Conservation (phyloP, 345 rosid species). For the Rubroshorea leprosula region DNA sequence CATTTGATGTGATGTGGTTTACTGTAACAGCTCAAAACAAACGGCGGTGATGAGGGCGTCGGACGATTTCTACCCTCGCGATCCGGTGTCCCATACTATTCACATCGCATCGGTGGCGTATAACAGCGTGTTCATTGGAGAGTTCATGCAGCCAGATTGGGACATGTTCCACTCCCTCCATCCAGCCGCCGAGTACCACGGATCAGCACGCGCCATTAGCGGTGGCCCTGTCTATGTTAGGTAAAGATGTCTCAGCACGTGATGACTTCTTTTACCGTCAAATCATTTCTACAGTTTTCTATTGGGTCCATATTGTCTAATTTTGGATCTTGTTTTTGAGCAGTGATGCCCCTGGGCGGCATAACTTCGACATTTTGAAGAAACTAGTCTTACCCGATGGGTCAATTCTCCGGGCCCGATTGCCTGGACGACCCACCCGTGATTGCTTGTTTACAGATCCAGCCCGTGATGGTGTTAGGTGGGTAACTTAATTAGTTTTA, state of each 20-base stretch:
- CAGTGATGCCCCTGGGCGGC: slow-evolving; percentile 95
- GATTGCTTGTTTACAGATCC: slow-evolving; percentile 89
- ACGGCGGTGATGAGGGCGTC: slow-evolving; percentile 89
- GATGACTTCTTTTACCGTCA: no score
- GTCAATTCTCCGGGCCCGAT: slow-evolving; percentile 70
- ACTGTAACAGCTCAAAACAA: slow-evolving; percentile 70
- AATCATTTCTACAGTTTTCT: no score
- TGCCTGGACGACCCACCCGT: slow-evolving; percentile 85
- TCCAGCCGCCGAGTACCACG: slow-evolving; percentile 93
- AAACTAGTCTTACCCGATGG: slow-evolving; percentile 90
- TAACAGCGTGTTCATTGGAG: slow-evolving; percentile 87
- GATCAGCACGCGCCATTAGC: slow-evolving; percentile 88
- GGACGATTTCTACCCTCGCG: slow-evolving; percentile 89
- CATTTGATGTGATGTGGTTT: slow-evolving; percentile 2
- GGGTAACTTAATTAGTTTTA: no score
- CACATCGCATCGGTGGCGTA: slow-evolving; percentile 87
- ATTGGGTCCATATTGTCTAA: no score
- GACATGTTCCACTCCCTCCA: slow-evolving; percentile 94
- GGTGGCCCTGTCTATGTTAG: slow-evolving; percentile 92
- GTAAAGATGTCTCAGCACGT: slow-evolving; percentile 21
- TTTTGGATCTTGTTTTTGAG: not conserved
- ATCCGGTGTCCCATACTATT: slow-evolving; percentile 86
- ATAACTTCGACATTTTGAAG: slow-evolving; percentile 70
- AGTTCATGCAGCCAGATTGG: slow-evolving; percentile 93
- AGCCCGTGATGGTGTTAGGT: slow-evolving; percentile 81